Evolutionary conservation across 331 rosid genomes (phyloP).

Genomic region (Quercus tomentella): DNA sequence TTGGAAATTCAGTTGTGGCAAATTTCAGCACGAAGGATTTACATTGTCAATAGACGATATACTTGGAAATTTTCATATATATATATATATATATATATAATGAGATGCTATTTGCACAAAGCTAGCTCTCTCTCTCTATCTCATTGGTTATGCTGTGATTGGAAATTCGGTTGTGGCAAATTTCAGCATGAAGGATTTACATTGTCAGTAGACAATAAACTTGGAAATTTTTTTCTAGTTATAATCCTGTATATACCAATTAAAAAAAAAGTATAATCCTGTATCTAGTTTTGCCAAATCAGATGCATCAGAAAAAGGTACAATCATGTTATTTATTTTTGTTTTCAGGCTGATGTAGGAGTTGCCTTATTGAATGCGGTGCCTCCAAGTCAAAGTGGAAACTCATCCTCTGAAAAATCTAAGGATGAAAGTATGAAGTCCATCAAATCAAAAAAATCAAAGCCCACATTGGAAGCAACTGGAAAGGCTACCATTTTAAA

Average conservation of each 20-base stretch:
- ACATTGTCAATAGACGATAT: background rate
- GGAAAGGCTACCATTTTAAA: constrained; percentile 38
- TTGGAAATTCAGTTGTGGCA: background rate
- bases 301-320: constrained; percentile 1
- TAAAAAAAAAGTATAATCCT: background rate
- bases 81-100: no score
- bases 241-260: background rate
- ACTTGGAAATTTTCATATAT: background rate
- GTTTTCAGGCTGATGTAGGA: constrained; percentile 85
- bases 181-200: background rate
- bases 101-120: background rate
- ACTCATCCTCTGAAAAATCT: constrained; percentile 43
- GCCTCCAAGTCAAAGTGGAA: constrained; percentile 63
- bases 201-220: background rate
- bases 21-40: background rate
- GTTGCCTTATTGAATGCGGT: constrained; percentile 86
- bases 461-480: constrained; percentile 47
- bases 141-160: background rate
- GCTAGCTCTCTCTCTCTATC: background rate
- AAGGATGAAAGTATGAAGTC: constrained; percentile 61
- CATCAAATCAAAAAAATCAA: constrained; percentile 63
- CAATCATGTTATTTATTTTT: constrained; percentile 24
- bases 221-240: background rate
- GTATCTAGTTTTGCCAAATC: constrained; percentile 13
- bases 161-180: background rate